These are phyloP conservation scores for Sporisorium graminicola DNA, from an alignment of 1,284 basidiomycete species.

Conservation along the genomic window DNA sequence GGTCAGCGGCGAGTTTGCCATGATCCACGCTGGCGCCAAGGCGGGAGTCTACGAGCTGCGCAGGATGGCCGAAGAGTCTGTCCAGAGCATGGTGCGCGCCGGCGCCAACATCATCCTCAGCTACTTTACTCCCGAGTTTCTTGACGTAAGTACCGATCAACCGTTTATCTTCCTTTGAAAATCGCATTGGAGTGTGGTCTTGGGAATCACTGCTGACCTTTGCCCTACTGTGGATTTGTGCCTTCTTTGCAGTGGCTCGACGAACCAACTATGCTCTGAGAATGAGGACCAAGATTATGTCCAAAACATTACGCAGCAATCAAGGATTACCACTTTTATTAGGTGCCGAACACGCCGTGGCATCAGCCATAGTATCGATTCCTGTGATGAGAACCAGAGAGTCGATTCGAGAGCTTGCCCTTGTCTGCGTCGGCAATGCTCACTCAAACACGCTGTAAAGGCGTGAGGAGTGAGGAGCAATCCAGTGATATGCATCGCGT, in stretches of 20 bases:
- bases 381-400: too few species aligned
- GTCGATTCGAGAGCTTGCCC: not conserved
- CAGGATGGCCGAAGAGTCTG: slow-evolving; percentile 92
- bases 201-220: not conserved
- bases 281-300: not conserved
- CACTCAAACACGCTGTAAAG: too few species aligned
- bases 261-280: slow-evolving; percentile 36
- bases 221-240: not conserved
- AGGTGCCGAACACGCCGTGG: not conserved
- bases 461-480: too few species aligned
- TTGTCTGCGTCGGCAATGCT: not conserved
- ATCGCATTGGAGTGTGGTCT: not conserved
- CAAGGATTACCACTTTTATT: not conserved
- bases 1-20: slow-evolving; percentile 87
- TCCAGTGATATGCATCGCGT: not conserved
- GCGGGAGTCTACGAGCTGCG: slow-evolving; percentile 93
- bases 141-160: slow-evolving; percentile 48
- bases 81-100: slow-evolving; percentile 89
- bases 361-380: too few species aligned
- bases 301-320: not conserved
- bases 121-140: slow-evolving; percentile 94
- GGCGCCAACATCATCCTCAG: slow-evolving; percentile 89
- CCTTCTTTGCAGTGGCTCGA: slow-evolving; percentile 39
- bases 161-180: not conserved
- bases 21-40: slow-evolving; percentile 91